phyloP scores from a whole-genome alignment of 1,139 yeast genomes.

The Diutina rugosa region DNA sequence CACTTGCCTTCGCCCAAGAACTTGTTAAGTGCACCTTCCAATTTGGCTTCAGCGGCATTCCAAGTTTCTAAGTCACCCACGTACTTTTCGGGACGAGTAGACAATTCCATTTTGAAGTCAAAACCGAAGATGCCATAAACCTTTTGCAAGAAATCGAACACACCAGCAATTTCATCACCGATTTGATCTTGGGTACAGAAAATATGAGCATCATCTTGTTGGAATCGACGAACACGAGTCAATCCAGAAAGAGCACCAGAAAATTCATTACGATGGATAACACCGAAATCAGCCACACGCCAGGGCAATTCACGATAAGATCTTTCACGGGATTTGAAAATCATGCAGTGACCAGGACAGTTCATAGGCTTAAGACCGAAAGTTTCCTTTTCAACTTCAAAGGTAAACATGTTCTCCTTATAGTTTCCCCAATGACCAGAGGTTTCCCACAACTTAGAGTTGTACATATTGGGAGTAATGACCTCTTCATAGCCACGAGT shows the following conservation, averaged over 20 bases:
- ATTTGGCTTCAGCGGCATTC: constrained; percentile 74
- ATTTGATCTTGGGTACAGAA: constrained; percentile 90
- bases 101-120: constrained; percentile 32
- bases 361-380: constrained; percentile 96
- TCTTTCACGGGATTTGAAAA: constrained; percentile 78
- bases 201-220: constrained; percentile 97
- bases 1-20: constrained; percentile 60
- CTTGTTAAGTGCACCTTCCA: constrained; percentile 59
- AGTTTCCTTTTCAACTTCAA: constrained; percentile 83
- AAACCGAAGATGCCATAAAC: constrained; percentile 81
- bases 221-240: constrained; percentile 95
- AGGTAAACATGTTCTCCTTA: constrained; percentile 93
- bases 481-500: constrained; percentile 95
- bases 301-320: constrained; percentile 91
- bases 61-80: constrained; percentile 72
- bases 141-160: constrained; percentile 66
- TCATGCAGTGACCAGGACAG: constrained; percentile 95
- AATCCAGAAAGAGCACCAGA: constrained; percentile 79
- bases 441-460: constrained; percentile 90
- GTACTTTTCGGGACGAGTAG: constrained; percentile 82
- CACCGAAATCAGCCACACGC: constrained; percentile 95
- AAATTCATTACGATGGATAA: constrained; percentile 89
- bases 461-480: constrained; percentile 95
- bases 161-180: constrained; percentile 64
- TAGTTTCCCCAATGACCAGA: constrained; percentile 98